phyloP scores from a whole-genome alignment of 345 rosid species.

The Kandelia obovata region DNA sequence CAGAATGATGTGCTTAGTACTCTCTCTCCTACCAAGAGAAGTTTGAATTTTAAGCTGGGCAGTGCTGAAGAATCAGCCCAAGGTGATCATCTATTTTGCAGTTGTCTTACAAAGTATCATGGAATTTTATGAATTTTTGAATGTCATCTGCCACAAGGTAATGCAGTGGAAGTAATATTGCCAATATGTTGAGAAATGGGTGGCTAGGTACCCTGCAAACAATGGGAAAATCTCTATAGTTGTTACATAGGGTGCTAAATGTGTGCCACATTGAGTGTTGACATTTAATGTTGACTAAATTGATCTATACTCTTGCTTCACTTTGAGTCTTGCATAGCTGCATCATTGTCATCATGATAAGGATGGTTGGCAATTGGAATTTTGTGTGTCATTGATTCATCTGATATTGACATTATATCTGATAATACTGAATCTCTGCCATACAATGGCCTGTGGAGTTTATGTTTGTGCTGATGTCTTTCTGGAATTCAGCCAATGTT shows the following conservation, averaged over 20 bases:
- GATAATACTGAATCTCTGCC: neutral
- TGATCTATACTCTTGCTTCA: no score
- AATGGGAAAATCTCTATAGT: neutral
- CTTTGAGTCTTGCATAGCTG: no score
- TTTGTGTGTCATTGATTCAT: no score
- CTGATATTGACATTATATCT: no score
- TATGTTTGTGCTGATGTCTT: neutral
- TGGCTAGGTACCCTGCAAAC: no score
- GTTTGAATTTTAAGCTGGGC: constrained; percentile 28
- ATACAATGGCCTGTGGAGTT: neutral
- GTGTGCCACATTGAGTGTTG: no score
- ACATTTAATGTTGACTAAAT: no score
- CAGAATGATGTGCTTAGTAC: constrained; percentile 35
- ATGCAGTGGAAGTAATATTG: neutral
- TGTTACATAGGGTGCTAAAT: no score
- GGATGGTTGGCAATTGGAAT: no score
- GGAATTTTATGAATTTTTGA: constrained; percentile 3
- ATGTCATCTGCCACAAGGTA: neutral
- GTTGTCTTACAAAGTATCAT: neutral
- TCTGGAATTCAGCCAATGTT: constrained; percentile 22
- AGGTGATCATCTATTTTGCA: constrained; percentile 35
- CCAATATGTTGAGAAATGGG: neutral
- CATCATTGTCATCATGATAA: no score
- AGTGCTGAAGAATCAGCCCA: constrained; percentile 34
- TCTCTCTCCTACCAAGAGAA: constrained; percentile 42